A percentile compares a stretch with the other conserved stretches of the same genome.
These are phyloP conservation scores for Paramyrothecium sp. DNA, from an alignment of 2,329 filamentous ascomycete species.

Conservation along the genomic window DNA sequence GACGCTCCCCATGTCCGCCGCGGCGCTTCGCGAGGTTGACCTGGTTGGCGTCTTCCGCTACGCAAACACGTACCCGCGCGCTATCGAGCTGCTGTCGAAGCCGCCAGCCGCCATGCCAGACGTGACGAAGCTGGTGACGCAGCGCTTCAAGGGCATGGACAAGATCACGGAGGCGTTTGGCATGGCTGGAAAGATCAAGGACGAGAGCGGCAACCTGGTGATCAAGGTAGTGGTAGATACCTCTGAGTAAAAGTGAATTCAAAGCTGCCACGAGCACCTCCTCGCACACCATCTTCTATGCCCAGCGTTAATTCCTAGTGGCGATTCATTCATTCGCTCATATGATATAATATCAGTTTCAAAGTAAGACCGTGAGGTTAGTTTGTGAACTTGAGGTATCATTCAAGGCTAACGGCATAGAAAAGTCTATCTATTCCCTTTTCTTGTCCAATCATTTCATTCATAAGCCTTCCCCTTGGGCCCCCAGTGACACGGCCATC, in stretches of 20 bases:
- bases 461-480: too few species aligned
- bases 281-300: too few species aligned
- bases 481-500: too few species aligned
- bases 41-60: conserved; percentile 72
- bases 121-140: conserved; percentile 68
- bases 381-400: too few species aligned
- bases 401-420: too few species aligned
- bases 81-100: conserved; percentile 50
- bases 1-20: conserved; percentile 66
- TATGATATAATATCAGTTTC: too few species aligned
- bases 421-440: too few species aligned
- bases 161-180: conserved; percentile 66
- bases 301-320: too few species aligned
- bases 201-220: conserved; percentile 67
- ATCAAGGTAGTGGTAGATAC: conserved; percentile 69
- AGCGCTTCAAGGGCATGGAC: conserved; percentile 64
- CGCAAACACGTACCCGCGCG: conserved; percentile 68
- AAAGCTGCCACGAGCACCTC: neutral
- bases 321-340: too few species aligned
- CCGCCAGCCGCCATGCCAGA: conserved; percentile 55
- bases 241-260: conserved; percentile 13
- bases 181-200: conserved; percentile 69
- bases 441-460: too few species aligned
- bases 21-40: conserved; percentile 68
- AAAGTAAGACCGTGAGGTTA: too few species aligned